Evolutionary conservation across 2,329 filamentous ascomycete species (phyloP).

Genomic region (Colletotrichum shisoi): DNA sequence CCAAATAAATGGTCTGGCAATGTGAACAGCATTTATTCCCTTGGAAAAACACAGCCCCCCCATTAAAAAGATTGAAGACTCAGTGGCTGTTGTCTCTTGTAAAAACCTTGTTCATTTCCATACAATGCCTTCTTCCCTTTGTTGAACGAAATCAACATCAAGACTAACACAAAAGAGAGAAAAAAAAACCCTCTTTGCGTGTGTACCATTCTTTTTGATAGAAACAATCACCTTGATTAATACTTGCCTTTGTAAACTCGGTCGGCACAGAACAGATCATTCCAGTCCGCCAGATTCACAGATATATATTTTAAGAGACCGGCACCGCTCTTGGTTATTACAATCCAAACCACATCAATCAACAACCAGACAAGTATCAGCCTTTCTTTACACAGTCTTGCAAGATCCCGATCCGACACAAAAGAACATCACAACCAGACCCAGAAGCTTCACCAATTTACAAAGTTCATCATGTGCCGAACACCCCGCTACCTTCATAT

Average conservation of each 20-base stretch:
- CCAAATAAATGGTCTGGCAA: too few species aligned
- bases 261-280: fast-evolving
- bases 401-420: too few species aligned
- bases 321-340: background rate
- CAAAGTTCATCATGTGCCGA: background rate
- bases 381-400: background rate
- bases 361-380: background rate
- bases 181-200: background rate
- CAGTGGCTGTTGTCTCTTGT: too few species aligned
- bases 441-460: too few species aligned
- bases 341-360: background rate
- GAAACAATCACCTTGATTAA: background rate
- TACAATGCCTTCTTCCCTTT: background rate
- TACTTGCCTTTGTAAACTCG: background rate
- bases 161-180: background rate
- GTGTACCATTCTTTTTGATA: too few species aligned
- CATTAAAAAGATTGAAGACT: too few species aligned
- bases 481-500: background rate
- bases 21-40: too few species aligned
- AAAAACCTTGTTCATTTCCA: too few species aligned
- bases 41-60: too few species aligned
- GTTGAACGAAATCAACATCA: background rate
- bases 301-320: background rate
- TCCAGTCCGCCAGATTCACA: background rate
- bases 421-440: too few species aligned